These are phyloP conservation scores for Staphylotrichum tortipilum DNA, from an alignment of 495 filamentous ascomycete species.

Conservation along the genomic window DNA sequence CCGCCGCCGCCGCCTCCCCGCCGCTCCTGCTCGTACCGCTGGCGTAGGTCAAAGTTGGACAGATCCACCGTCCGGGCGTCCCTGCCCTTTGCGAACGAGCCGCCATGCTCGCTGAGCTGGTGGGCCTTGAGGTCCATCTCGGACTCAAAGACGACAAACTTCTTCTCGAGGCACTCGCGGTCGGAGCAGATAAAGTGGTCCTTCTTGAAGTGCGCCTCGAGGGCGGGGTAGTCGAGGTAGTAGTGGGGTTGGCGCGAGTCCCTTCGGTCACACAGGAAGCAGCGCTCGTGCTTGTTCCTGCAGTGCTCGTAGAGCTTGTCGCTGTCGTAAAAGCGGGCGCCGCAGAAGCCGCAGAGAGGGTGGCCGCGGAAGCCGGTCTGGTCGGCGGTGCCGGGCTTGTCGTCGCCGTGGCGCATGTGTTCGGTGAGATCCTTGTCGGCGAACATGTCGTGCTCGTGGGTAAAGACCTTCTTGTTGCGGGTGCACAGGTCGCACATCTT, in stretches of 20 bases:
- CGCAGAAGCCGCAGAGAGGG: conserved; percentile 89
- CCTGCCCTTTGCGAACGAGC: conserved; percentile 53
- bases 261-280: conserved; percentile 82
- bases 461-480: conserved; percentile 93
- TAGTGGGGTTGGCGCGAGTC: conserved; percentile 69
- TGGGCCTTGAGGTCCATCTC: conserved; percentile 77
- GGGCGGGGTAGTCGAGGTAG: conserved; percentile 72
- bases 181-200: conserved; percentile 85
- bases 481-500: conserved; percentile 95
- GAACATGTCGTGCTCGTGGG: conserved; percentile 95
- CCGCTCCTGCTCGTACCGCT: conserved; percentile 57
- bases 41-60: conserved; percentile 70
- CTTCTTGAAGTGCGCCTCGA: conserved; percentile 76
- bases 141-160: conserved; percentile 93
- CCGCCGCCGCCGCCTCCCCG: conserved; percentile 36
- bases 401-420: conserved; percentile 86
- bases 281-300: conserved; percentile 84
- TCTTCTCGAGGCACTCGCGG: conserved; percentile 85
- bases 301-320: conserved; percentile 94
- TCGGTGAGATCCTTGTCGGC: conserved; percentile 67
- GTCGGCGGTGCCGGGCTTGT: conserved; percentile 79
- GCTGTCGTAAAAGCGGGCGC: conserved; percentile 84
- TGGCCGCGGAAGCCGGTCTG: conserved; percentile 97
- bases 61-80: conserved; percentile 85
- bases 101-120: conserved; percentile 29